Evolutionary conservation across 2,329 filamentous ascomycete genomes (phyloP).

Genomic region (Aspergillus brasiliensis): DNA sequence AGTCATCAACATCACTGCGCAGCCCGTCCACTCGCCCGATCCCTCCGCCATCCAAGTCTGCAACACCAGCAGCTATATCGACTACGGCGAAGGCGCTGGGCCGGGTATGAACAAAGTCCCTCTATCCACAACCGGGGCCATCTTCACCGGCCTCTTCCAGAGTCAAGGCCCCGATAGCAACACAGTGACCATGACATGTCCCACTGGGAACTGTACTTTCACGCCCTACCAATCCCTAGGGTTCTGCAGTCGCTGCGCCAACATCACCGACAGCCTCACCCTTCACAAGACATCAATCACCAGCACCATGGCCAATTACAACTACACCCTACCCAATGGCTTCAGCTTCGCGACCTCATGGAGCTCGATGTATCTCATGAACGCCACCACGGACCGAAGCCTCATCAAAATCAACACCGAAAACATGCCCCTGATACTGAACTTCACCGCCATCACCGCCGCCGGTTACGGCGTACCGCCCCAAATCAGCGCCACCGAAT

Average conservation of each 20-base stretch:
- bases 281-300: neutral
- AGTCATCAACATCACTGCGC: conserved; percentile 25
- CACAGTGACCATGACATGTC: conserved; percentile 26
- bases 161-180: conserved; percentile 20
- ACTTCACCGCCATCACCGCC: conserved; percentile 26
- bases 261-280: conserved; percentile 21
- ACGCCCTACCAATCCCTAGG: conserved; percentile 33
- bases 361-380: conserved; percentile 23
- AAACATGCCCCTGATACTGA: conserved; percentile 19
- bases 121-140: conserved; percentile 28
- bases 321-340: conserved; percentile 24
- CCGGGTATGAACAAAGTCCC: conserved; percentile 27
- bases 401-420: conserved; percentile 19
- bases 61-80: conserved; percentile 23
- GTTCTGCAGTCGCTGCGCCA: conserved; percentile 28
- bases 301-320: conserved; percentile 12
- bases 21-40: conserved; percentile 17
- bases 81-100: conserved; percentile 23
- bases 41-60: conserved; percentile 24
- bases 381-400: conserved; percentile 16
- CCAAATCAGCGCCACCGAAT: conserved; percentile 25
- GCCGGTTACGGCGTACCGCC: conserved; percentile 19
- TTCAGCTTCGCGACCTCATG: conserved; percentile 20
- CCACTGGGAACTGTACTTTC: conserved; percentile 39
- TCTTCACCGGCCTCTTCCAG: conserved; percentile 35